These are phyloP conservation scores for Geotrichum cucujoidarum DNA, from an alignment of 1,139 yeast species.

Conservation along the genomic window DNA sequence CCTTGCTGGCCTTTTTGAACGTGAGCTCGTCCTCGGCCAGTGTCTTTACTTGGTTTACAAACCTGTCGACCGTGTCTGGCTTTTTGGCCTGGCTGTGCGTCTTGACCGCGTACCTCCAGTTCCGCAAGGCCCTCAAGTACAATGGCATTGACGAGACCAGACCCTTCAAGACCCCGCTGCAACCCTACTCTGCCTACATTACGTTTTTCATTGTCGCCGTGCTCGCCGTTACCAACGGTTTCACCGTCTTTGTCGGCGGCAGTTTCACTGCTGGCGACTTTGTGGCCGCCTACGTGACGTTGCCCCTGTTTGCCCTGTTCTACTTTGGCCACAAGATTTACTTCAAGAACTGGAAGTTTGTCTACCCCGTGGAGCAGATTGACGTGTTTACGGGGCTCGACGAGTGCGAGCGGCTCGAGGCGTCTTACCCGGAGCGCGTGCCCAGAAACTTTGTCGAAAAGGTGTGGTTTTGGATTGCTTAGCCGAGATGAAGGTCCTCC, in stretches of 20 bases:
- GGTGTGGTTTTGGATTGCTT: constrained; percentile 43
- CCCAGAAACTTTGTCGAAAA: constrained; percentile 40
- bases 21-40: constrained; percentile 44
- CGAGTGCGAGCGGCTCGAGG: constrained; percentile 46
- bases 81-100: constrained; percentile 45
- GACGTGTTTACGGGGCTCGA: constrained; percentile 50
- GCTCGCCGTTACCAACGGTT: constrained; percentile 67
- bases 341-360: constrained; percentile 43
- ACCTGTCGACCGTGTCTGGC: constrained; percentile 45
- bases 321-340: constrained; percentile 50
- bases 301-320: constrained; percentile 44
- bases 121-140: constrained; percentile 47
- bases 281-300: constrained; percentile 51
- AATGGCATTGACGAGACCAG: constrained; percentile 30
- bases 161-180: constrained; percentile 43
- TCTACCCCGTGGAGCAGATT: constrained; percentile 42
- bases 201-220: constrained; percentile 42
- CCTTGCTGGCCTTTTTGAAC: constrained; percentile 42
- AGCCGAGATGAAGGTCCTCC: too few species aligned
- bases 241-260: constrained; percentile 52
- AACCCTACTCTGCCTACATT: constrained; percentile 47
- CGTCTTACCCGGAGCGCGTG: constrained; percentile 34
- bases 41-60: constrained; percentile 45
- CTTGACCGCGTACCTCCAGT: constrained; percentile 46
- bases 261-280: constrained; percentile 48